Conservation (phyloP, 768 basidiomycete genomes). For the Leccinum rimulosum region DNA sequence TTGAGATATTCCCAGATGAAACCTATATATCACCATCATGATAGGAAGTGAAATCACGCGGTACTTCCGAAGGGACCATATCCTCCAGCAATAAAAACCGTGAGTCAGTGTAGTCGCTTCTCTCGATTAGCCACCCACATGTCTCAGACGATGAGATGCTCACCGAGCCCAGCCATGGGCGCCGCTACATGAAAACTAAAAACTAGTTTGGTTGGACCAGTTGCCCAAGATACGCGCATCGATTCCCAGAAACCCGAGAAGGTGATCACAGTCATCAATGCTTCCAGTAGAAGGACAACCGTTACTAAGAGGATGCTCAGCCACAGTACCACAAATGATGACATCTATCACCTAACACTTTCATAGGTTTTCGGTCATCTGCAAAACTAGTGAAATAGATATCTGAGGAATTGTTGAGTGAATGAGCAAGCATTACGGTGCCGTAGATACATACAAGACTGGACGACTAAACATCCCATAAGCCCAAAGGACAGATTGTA, state of each 20-base stretch:
- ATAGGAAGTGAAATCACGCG: constrained; percentile 8
- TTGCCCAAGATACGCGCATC: no score
- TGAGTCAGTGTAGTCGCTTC: no score
- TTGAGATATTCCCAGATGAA: neutral
- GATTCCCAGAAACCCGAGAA: constrained; percentile 13
- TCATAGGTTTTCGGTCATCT: constrained; percentile 13
- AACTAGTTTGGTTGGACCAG: no score
- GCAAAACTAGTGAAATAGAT: constrained; percentile 20
- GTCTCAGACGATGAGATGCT: no score
- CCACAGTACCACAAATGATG: neutral
- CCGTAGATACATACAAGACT: constrained; percentile 9
- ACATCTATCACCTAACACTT: constrained; percentile 12
- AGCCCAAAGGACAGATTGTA: constrained; percentile 16
- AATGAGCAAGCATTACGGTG: neutral
- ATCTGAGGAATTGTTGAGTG: constrained; percentile 3
- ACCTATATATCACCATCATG: no score
- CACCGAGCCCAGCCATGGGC: neutral
- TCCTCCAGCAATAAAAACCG: no score
- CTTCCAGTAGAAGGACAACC: constrained; percentile 15
- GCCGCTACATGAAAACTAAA: no score
- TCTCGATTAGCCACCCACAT: no score
- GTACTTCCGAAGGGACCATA: neutral
- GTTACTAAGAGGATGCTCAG: constrained; percentile 5
- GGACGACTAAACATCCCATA: constrained; percentile 16
- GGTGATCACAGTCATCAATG: constrained; percentile 6